Evolutionary conservation across 2,329 filamentous ascomycete species (phyloP), one percentile per base, ranked within the genome.

Genomic region (Epichloe festucae): DNA sequence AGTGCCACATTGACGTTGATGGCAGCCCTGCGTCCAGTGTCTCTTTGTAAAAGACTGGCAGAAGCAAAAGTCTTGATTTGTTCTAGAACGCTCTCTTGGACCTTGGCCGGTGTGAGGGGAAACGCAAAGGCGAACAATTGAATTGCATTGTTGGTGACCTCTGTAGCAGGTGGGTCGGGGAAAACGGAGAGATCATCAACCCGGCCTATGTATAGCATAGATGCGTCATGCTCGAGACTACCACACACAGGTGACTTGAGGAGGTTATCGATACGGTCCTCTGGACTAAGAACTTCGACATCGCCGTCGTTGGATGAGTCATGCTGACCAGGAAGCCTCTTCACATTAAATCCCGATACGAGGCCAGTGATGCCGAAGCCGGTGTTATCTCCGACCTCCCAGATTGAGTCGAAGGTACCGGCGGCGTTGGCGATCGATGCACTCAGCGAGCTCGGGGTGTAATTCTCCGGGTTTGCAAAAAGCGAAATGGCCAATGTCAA

Each of bases 401-500:
- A 98, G 40, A 98, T 81, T 1, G 83, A 90, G 60, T 98, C 93
- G 61, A 97, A 96, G 3, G 82, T 86, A 5, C 87, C 89, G 1
- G 89, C 87, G 15, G 90, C 87, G 58, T 85, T 93, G 17, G 91
- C 91, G 61, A 98, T 96, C 0, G 90, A 89, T 14, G 88, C 86
- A 61, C 91, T 95, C 46, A 97, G 67, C 2, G 89, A 91, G 60
- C 82, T 91, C 15, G 87, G 84, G 0, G 82, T 82, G 63, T 95
- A 94, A 60, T 88, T 89, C 53, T 94, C 89, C 0, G 91, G 89
- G 60, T 97, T 90, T 0, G 93, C 89, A 65, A 98, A 97, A 97
- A 91, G 85, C 0, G 89, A 87, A 31, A 96, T 86, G 1, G 90
- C 89, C 21, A 95, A 75, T 1, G 90, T 93, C 39, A 98, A 75